Evolutionary conservation across 345 rosid species (phyloP), one percentile per base, ranked within the genome.

Genomic region (Firmiana major): DNA sequence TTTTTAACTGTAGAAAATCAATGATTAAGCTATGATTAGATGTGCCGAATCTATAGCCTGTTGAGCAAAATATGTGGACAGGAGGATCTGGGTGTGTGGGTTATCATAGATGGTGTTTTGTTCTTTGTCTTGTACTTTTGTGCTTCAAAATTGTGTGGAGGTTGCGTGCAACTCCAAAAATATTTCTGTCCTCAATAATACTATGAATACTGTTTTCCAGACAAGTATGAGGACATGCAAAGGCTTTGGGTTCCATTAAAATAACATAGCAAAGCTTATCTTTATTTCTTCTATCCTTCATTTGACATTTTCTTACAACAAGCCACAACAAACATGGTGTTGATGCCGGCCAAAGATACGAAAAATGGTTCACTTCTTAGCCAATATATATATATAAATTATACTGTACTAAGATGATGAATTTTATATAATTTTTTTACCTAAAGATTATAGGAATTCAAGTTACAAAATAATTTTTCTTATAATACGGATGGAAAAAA

Each of bases 31-130:
- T 26, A 45, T 55, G 17, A 46, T 43, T 59, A 28, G 66, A 60
- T 22, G 42, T 75, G 9, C 9, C 31, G 16, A 26, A 16, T 4
- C 65, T 69, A 22, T 3, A 38, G 40, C 40, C 40, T 43, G 4
- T 63, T 9, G 0, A 31, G 4, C 31, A 22, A 73, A 79, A 79
- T 40, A 74, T 64, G 77, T 64, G 81, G 77, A 51, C 68, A 31
- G 46, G 58, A 54, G 31, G 45, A 68, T 48, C 15, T 7, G 48
- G 24, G 57, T 60, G 63, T 11, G 16, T 60, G 63, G 19, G 16
- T 72, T 70, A 15, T 48, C 31, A 10, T 53, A 49, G 16, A 40
- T 24, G 19, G 17, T 22, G 40, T 36, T 73, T 36, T 45, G 70
- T 78, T 45, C 54, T 68, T 67, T 43, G 31, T 67, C 49, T 66